These are phyloP conservation scores for Xerocomus spinulosus DNA, from an alignment of 768 basidiomycete species.

Conservation along the genomic window DNA sequence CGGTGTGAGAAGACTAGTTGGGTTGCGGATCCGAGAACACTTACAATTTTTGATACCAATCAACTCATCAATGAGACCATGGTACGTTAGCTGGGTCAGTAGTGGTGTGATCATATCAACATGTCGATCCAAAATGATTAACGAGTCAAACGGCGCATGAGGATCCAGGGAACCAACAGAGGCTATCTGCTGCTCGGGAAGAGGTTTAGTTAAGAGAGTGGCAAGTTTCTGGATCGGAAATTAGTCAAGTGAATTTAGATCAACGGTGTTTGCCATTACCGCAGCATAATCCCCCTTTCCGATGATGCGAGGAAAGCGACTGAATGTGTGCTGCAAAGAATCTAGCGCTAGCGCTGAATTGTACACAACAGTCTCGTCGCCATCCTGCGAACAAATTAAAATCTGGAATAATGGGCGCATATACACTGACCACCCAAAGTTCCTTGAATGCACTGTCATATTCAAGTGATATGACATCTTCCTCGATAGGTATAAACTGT, in stretches of 20 bases:
- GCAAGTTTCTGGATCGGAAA: conserved; percentile 59
- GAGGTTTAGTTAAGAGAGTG: conserved; percentile 60
- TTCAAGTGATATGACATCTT: conserved; percentile 91
- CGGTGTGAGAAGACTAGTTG: conserved; percentile 6
- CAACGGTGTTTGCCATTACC: conserved; percentile 36
- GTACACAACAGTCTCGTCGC: conserved; percentile 85
- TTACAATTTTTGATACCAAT: conserved; percentile 86
- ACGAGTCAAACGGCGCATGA: conserved; percentile 69
- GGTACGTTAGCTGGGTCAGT: conserved; percentile 93
- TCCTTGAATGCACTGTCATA: conserved; percentile 81
- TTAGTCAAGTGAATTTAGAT: conserved; percentile 7
- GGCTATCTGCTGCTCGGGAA: conserved; percentile 38
- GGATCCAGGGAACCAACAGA: conserved; percentile 40
- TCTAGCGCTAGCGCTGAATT: conserved; percentile 85
- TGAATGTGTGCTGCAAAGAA: conserved; percentile 79
- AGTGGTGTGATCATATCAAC: conserved; percentile 95
- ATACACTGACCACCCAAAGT: conserved; percentile 74
- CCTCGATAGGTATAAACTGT: conserved; percentile 90
- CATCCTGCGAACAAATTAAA: conserved; percentile 55
- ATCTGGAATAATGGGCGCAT: not conserved
- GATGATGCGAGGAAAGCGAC: conserved; percentile 84
- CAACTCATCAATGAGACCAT: conserved; percentile 92
- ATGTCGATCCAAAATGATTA: conserved; percentile 86
- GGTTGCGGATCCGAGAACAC: no score
- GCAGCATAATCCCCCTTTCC: conserved; percentile 90